A percentile compares a stretch with the other conserved stretches of the same genome.
Evolutionary conservation across 1,284 basidiomycete species (phyloP).

Genomic region (Malassezia globosa): DNA sequence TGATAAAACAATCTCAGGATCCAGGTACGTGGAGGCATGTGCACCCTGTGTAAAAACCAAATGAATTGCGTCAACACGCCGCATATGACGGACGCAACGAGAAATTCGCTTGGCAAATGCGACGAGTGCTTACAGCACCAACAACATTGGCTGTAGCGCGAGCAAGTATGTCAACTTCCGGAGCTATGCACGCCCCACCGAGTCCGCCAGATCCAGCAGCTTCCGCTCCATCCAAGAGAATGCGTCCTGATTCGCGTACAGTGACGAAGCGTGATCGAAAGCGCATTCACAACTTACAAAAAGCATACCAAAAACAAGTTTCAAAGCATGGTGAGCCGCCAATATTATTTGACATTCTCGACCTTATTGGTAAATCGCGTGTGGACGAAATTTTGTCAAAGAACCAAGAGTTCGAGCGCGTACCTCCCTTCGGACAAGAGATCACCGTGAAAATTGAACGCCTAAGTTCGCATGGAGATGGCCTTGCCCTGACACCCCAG

Average conservation of each 20-base stretch:
- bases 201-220: neutral
- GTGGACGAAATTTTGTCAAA: slow-evolving; percentile 28
- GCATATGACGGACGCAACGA: too few species aligned
- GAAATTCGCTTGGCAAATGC: neutral
- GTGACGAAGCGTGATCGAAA: slow-evolving; percentile 21
- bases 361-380: slow-evolving; percentile 27
- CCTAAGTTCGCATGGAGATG: slow-evolving; percentile 42
- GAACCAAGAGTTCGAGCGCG: slow-evolving; percentile 26
- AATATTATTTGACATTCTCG: slow-evolving; percentile 38
- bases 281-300: slow-evolving; percentile 31
- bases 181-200: neutral
- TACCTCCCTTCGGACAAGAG: slow-evolving; percentile 26
- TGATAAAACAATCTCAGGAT: too few species aligned
- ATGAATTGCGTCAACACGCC: too few species aligned
- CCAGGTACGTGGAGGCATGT: too few species aligned
- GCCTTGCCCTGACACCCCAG: slow-evolving; percentile 30
- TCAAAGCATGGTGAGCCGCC: slow-evolving; percentile 40
- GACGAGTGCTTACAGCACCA: neutral
- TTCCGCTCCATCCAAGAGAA: slow-evolving; percentile 2
- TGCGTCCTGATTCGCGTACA: neutral
- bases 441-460: slow-evolving; percentile 29
- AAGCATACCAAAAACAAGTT: slow-evolving; percentile 31
- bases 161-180: neutral
- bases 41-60: too few species aligned
- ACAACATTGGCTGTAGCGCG: neutral